Conservation (phyloP, 441 rosid genomes). For the Rhodomyrtus psidioides region DNA sequence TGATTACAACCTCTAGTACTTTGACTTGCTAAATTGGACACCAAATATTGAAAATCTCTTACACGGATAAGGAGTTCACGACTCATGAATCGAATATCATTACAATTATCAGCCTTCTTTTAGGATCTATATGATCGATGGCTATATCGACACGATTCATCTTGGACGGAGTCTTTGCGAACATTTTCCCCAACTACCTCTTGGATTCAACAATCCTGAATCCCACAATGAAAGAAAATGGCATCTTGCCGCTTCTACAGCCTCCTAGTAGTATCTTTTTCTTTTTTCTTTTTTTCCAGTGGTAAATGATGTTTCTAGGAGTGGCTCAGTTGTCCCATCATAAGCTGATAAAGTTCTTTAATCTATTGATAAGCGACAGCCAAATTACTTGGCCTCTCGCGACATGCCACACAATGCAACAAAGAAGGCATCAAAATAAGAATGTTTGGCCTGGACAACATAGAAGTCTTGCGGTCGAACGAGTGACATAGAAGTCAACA, state of each 20-base stretch:
- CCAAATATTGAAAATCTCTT: background rate
- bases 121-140: background rate
- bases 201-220: background rate
- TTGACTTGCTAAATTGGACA: background rate
- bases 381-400: background rate
- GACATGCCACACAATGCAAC: background rate
- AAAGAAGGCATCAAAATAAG: background rate
- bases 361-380: background rate
- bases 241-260: background rate
- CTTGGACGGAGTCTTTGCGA: no score
- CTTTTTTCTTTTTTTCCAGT: background rate
- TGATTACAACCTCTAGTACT: background rate
- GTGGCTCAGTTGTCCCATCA: background rate
- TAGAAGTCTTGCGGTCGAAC: background rate
- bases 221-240: background rate
- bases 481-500: no score
- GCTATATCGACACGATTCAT: no score
- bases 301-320: background rate
- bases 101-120: rapidly evolving
- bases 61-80: background rate
- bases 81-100: background rate
- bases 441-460: background rate
- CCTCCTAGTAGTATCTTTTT: background rate
- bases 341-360: no score
- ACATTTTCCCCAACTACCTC: background rate